Evolutionary conservation across 2,329 filamentous ascomycete species (phyloP), one percentile per base, ranked within the genome.

Genomic region (Phoma sp.): DNA sequence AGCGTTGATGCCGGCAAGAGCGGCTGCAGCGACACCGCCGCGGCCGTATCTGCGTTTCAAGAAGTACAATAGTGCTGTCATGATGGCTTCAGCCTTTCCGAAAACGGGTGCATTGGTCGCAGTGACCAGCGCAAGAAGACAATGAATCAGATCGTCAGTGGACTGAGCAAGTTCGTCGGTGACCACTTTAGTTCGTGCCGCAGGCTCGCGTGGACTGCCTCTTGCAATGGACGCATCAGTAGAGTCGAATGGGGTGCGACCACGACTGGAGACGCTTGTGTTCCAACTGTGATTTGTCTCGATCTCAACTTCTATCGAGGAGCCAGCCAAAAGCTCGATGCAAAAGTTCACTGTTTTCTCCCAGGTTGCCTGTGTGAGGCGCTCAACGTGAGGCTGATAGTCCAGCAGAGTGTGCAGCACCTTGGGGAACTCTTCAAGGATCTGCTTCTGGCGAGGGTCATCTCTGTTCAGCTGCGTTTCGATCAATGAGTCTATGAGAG

Each of bases 341-440:
- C 90, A 90, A 66, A 98, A 95, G 45, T 86, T 82, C 13, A 89
- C 82, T 45, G 88, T 84, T 8, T 77, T 75, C 42, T 85, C 78
- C 92, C 93, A 96, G 52, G 86, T 82, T 11, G 85, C 80, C 18
- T 78, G 79, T 9, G 86, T 83, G 10, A 98, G 79, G 65, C 92
- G 87, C 74, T 98, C 96, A 25, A 89, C 86, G 71, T 96, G 91
- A 14, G 90, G 83, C 40, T 86, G 85, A 65, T 89, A 85, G 37
- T 86, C 84, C 14, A 98, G 81, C 3, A 97, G 75, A 25, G 83
- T 80, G 4, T 83, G 79, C 61, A 99, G 77, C 18, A 87, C 84
- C 77, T 90, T 96, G 61, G 90, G 82, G 70, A 97, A 96, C 67
- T 95, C 86, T 43, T 86, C 82, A 4, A 99, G 80, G 10, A 89